These are phyloP conservation scores for Aspergillus sp. DNA, from an alignment of 2,329 filamentous ascomycete genomes.

Conservation along the genomic window DNA sequence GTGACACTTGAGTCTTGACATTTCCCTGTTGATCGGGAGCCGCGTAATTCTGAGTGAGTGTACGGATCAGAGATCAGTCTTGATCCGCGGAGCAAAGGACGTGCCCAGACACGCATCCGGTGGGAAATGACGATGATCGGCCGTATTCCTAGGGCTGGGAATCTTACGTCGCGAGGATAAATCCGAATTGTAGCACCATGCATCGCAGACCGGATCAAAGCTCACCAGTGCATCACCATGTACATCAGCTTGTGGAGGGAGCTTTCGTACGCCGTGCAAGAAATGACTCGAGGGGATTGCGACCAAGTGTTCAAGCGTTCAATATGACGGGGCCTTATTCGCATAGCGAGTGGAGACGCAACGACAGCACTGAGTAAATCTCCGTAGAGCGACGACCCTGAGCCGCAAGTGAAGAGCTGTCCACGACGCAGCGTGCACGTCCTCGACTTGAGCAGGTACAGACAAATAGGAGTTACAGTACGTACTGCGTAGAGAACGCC, in stretches of 20 bases:
- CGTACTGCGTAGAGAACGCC: neutral
- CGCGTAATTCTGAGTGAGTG: constrained; percentile 20
- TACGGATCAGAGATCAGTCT: neutral
- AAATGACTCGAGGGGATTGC: neutral
- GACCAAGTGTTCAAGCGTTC: neutral
- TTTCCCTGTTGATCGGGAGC: constrained; percentile 20
- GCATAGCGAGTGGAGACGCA: constrained; percentile 1
- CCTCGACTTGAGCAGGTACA: no score
- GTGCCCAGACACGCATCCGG: neutral
- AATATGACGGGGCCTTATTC: neutral
- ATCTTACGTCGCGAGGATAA: constrained; percentile 1
- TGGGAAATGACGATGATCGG: neutral
- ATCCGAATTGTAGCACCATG: neutral
- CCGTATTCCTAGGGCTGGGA: neutral
- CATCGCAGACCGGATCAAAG: neutral
- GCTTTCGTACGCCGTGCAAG: neutral
- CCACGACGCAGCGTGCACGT: neutral
- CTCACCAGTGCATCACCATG: neutral
- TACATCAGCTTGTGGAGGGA: constrained; percentile 16
- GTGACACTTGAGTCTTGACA: constrained; percentile 12
- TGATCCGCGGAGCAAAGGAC: neutral
- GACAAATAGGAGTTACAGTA: no score
- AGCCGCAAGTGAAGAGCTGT: neutral
- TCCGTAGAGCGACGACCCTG: neutral
- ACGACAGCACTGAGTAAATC: neutral